Conservation (phyloP, 495 filamentous ascomycete species). For the Paragyromitra xinjiangensis region DNA sequence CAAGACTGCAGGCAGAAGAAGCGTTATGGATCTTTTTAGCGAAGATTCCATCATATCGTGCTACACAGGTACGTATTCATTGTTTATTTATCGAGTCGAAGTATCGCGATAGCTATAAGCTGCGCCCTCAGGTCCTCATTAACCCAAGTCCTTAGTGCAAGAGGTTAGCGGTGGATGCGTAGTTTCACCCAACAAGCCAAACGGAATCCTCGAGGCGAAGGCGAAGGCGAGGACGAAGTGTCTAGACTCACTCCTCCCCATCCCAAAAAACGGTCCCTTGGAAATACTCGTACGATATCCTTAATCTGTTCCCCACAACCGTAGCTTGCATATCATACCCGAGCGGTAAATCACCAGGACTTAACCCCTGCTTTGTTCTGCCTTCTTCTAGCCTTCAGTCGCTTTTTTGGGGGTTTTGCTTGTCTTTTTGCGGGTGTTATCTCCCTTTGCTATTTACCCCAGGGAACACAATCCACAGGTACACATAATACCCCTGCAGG, state of each 20-base stretch:
- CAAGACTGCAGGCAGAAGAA: constrained; percentile 9
- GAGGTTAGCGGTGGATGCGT: constrained; percentile 16
- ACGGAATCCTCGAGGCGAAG: neutral
- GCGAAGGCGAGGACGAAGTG: neutral
- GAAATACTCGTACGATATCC: constrained; percentile 27
- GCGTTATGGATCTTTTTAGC: constrained; percentile 9
- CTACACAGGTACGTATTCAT: constrained; percentile 34
- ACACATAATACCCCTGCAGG: constrained; percentile 37
- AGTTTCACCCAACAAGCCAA: constrained; percentile 9
- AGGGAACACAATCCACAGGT: constrained; percentile 28
- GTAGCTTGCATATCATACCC: constrained; percentile 17
- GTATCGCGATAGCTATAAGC: constrained; percentile 14
- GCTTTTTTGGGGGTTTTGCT: constrained; percentile 34
- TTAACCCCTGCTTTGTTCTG: constrained; percentile 29
- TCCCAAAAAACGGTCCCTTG: constrained; percentile 6
- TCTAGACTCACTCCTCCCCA: constrained; percentile 5
- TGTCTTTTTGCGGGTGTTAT: constrained; percentile 35
- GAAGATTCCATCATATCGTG: constrained; percentile 18
- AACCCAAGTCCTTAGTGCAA: neutral
- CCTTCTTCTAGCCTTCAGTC: constrained; percentile 20
- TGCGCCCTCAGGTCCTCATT: constrained; percentile 9
- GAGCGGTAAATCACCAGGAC: constrained; percentile 28
- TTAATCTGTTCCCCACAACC: constrained; percentile 21
- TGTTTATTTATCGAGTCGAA: constrained; percentile 12
- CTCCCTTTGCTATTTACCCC: constrained; percentile 44